phyloP scores from a whole-genome alignment of 2,329 filamentous ascomycete species.

The Chrysosporium keratinophilum region DNA sequence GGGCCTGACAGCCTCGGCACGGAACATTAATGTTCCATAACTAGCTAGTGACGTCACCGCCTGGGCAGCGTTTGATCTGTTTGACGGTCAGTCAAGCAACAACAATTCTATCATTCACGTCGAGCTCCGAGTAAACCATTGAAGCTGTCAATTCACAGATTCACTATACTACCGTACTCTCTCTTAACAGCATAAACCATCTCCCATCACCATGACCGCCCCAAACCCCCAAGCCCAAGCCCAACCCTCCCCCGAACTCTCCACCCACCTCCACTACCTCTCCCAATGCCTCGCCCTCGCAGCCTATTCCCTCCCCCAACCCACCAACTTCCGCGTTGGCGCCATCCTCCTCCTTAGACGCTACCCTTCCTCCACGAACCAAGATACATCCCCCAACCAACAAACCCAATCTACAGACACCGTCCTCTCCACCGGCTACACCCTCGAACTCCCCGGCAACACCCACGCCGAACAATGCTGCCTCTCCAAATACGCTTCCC shows the following conservation, averaged over 20 bases:
- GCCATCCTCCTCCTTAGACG: constrained; percentile 59
- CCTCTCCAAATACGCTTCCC: constrained; percentile 53
- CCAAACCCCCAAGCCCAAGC: constrained; percentile 11
- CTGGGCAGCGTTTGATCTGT: neutral
- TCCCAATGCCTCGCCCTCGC: constrained; percentile 65
- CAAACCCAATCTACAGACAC: constrained; percentile 26
- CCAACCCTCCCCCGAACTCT: constrained; percentile 13
- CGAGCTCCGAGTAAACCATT: too few species aligned
- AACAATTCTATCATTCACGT: neutral
- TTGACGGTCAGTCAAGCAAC: neutral
- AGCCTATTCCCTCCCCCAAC: constrained; percentile 66
- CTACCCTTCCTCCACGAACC: constrained; percentile 18
- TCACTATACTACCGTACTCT: too few species aligned
- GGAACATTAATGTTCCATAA: neutral
- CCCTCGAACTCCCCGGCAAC: constrained; percentile 80
- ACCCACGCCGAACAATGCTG: constrained; percentile 95
- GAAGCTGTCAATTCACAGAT: too few species aligned
- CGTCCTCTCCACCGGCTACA: constrained; percentile 74
- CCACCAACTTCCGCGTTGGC: constrained; percentile 88
- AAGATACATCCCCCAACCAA: constrained; percentile 7
- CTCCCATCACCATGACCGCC: constrained; percentile 2
- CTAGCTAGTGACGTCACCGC: neutral
- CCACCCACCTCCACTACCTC: constrained; percentile 46
- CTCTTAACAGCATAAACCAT: neutral
- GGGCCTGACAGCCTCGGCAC: neutral